Evolutionary conservation across 1,284 basidiomycete genomes (phyloP).

Genomic region (Melampsora americana): DNA sequence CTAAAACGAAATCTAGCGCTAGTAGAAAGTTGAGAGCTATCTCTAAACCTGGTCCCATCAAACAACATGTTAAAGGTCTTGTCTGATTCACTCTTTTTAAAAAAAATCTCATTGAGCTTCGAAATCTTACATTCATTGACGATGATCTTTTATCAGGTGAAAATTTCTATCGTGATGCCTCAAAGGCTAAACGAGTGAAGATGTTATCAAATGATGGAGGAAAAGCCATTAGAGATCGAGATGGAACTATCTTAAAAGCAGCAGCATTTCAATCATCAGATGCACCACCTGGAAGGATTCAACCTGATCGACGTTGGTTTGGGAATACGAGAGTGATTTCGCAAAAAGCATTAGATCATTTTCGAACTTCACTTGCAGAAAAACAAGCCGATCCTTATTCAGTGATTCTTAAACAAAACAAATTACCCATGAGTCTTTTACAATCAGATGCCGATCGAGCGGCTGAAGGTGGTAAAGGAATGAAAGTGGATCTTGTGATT

Average conservation of each 20-base stretch:
- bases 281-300: slow-evolving; percentile 78
- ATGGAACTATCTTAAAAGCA: slow-evolving; percentile 84
- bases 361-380: slow-evolving; percentile 74
- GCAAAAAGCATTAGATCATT: slow-evolving; percentile 90
- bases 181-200: slow-evolving; percentile 69
- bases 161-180: slow-evolving; percentile 43
- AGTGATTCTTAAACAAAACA: slow-evolving; percentile 83
- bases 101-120: neutral
- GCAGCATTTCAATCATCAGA: slow-evolving; percentile 91
- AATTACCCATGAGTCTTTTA: slow-evolving; percentile 87
- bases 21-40: slow-evolving; percentile 29
- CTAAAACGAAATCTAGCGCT: slow-evolving; percentile 16
- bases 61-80: slow-evolving; percentile 44
- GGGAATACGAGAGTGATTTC: slow-evolving; percentile 97
- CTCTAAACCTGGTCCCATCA: slow-evolving; percentile 26
- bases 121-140: neutral
- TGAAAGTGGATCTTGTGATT: slow-evolving; percentile 69
- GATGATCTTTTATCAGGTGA: slow-evolving; percentile 32
- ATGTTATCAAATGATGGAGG: slow-evolving; percentile 74
- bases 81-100: neutral
- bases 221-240: slow-evolving; percentile 78
- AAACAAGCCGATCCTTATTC: slow-evolving; percentile 91
- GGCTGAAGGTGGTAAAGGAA: slow-evolving; percentile 64
- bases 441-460: slow-evolving; percentile 78
- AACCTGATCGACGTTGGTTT: slow-evolving; percentile 91